Evolutionary conservation across 306 rosid genomes (phyloP).

Genomic region (Astragalus glycyphyllos): DNA sequence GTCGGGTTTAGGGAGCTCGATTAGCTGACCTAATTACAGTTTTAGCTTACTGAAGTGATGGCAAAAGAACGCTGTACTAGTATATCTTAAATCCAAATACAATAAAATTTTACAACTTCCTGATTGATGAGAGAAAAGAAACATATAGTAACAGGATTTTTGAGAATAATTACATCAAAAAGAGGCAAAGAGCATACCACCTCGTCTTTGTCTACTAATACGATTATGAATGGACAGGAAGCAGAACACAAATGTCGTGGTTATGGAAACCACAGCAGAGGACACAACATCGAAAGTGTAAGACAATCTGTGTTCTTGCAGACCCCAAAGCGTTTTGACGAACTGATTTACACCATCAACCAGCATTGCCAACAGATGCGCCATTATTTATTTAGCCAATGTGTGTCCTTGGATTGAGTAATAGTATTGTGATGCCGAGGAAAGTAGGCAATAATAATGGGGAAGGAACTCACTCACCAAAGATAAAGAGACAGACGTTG

Average conservation of each 20-base stretch:
- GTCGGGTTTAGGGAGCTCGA: not conserved
- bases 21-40: not conserved
- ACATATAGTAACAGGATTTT: not conserved
- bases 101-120: not conserved
- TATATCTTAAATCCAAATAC: not conserved
- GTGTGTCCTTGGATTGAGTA: not conserved
- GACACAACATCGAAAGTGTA: constrained; percentile 52
- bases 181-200: constrained; percentile 32
- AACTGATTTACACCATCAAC: constrained; percentile 50
- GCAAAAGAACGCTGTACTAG: constrained; percentile 1
- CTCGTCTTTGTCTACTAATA: constrained; percentile 18
- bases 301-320: constrained; percentile 68
- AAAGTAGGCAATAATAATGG: not conserved
- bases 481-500: constrained; percentile 43
- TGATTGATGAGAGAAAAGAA: not conserved
- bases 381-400: constrained; percentile 40
- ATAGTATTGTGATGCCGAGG: not conserved
- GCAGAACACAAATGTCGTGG: constrained; percentile 54
- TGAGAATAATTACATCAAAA: constrained; percentile 35
- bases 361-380: constrained; percentile 50
- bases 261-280: constrained; percentile 51
- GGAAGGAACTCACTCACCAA: not conserved
- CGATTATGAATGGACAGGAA: constrained; percentile 43
- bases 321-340: constrained; percentile 61
- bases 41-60: not conserved